Percentiles rank a stretch among this genome's conserved stretches.
These are phyloP conservation scores for Fraxinus americana DNA, from an alignment of 257 asterid genomes.

Conservation along the genomic window DNA sequence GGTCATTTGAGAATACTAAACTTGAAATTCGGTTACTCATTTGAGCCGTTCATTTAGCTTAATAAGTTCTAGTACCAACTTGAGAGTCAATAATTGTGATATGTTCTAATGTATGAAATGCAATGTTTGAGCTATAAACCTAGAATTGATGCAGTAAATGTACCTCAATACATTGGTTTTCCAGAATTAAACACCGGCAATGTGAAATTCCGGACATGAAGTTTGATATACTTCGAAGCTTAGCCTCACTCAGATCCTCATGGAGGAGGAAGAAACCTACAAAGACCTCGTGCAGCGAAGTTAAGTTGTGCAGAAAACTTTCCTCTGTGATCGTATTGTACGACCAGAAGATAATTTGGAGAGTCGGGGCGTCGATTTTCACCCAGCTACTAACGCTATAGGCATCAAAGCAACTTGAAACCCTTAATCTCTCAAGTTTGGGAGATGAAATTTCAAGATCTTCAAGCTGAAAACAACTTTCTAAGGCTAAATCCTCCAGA, in stretches of 20 bases:
- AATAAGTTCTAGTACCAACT: no score
- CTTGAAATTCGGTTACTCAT: no score
- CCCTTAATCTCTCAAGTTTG: constrained; percentile 48
- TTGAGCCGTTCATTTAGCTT: no score
- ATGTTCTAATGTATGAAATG: no score
- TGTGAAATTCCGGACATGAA: constrained; percentile 63
- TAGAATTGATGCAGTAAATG: no score
- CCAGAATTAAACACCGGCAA: constrained; percentile 58
- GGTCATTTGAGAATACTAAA: no score
- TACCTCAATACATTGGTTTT: constrained; percentile 68
- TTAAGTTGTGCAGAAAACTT: constrained; percentile 42
- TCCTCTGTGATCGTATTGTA: constrained; percentile 57
- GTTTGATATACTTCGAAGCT: constrained; percentile 51
- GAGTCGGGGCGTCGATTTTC: constrained; percentile 56
- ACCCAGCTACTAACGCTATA: constrained; percentile 40
- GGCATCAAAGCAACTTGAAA: constrained; percentile 58
- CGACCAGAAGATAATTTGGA: constrained; percentile 55
- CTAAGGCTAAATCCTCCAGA: constrained; percentile 48
- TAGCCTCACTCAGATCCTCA: constrained; percentile 41
- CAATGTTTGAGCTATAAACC: no score
- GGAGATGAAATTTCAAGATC: constrained; percentile 47
- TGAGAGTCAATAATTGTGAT: no score
- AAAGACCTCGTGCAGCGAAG: constrained; percentile 45
- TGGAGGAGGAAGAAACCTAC: constrained; percentile 50
- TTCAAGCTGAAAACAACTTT: constrained; percentile 56